These are phyloP conservation scores for Citrullus colocynthis DNA, from an alignment of 306 rosid genomes.

Conservation along the genomic window DNA sequence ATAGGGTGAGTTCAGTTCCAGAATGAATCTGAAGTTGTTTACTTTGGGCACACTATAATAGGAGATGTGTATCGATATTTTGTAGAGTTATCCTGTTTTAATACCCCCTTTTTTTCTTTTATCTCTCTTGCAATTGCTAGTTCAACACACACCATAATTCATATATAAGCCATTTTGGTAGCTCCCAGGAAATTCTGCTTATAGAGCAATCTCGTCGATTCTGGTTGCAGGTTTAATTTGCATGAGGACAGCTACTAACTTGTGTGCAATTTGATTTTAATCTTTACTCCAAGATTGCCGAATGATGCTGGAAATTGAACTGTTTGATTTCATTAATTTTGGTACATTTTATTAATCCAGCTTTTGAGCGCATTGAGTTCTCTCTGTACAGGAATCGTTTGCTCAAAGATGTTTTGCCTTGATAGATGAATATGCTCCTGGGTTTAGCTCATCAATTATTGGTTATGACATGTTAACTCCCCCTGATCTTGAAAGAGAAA, in stretches of 20 bases:
- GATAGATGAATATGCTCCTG: slow-evolving; percentile 84
- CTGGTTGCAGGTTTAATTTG: neutral
- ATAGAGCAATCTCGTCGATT: neutral
- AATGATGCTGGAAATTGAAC: neutral
- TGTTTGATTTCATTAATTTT: neutral
- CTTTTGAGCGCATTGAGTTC: neutral
- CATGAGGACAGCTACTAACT: neutral
- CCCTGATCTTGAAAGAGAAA: slow-evolving; percentile 90
- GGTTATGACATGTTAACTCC: slow-evolving; percentile 96
- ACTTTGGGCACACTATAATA: neutral
- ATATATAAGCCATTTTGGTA: neutral
- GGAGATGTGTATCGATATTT: neutral
- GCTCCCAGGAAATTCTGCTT: neutral
- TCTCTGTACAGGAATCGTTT: slow-evolving; percentile 47
- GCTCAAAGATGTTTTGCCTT: slow-evolving; percentile 59
- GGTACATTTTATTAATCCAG: neutral
- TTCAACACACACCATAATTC: neutral
- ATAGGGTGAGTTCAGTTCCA: slow-evolving; percentile 51
- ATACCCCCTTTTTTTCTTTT: neutral
- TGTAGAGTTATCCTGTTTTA: neutral
- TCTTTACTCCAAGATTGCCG: neutral
- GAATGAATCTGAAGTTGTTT: neutral
- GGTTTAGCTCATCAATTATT: slow-evolving; percentile 67
- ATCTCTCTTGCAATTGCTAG: neutral
- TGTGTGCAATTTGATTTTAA: neutral